Percentiles rank a stretch among this genome's conserved stretches.
phyloP scores from a whole-genome alignment of 495 filamentous ascomycete genomes.

The Cryomyces antarcticus region DNA sequence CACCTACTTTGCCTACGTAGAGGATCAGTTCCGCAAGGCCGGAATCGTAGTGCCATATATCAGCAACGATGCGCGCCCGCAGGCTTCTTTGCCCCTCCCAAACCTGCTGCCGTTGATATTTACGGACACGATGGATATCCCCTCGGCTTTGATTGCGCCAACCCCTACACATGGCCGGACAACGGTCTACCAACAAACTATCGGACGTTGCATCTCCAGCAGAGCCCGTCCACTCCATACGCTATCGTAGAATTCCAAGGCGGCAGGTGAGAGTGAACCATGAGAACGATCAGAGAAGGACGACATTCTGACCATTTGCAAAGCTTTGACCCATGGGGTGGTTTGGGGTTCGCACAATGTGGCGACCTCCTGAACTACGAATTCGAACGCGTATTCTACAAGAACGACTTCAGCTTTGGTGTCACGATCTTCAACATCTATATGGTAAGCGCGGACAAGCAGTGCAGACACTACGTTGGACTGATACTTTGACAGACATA shows the following conservation, averaged over 20 bases:
- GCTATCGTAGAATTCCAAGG: slow-evolving; percentile 56
- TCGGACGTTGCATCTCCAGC: slow-evolving; percentile 26
- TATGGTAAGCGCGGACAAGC: slow-evolving; percentile 23
- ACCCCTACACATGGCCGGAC: slow-evolving; percentile 23
- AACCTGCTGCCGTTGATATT: slow-evolving; percentile 49
- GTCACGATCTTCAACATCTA: slow-evolving; percentile 43
- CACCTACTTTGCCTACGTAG: slow-evolving; percentile 48
- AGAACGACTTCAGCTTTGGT: slow-evolving; percentile 50
- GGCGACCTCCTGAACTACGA: slow-evolving; percentile 40
- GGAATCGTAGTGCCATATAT: slow-evolving; percentile 59
- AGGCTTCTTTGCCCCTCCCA: slow-evolving; percentile 44
- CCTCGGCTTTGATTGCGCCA: slow-evolving; percentile 26
- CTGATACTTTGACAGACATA: slow-evolving; percentile 2
- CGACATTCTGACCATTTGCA: too few relatives aligned
- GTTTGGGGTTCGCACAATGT: slow-evolving; percentile 44
- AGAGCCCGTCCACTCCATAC: slow-evolving; percentile 46
- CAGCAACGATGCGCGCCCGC: slow-evolving; percentile 44
- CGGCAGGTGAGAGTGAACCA: slow-evolving; percentile 18
- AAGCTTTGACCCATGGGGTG: slow-evolving; percentile 17
- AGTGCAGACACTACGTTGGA: too few relatives aligned
- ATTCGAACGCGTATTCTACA: slow-evolving; percentile 63
- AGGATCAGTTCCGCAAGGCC: slow-evolving; percentile 43
- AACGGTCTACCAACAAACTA: slow-evolving; percentile 22
- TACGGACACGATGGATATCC: slow-evolving; percentile 64
- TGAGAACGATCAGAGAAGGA: too few relatives aligned